These are phyloP conservation scores for Stipa capillata DNA, from an alignment of 176 grass and related monocot species.

Conservation along the genomic window DNA sequence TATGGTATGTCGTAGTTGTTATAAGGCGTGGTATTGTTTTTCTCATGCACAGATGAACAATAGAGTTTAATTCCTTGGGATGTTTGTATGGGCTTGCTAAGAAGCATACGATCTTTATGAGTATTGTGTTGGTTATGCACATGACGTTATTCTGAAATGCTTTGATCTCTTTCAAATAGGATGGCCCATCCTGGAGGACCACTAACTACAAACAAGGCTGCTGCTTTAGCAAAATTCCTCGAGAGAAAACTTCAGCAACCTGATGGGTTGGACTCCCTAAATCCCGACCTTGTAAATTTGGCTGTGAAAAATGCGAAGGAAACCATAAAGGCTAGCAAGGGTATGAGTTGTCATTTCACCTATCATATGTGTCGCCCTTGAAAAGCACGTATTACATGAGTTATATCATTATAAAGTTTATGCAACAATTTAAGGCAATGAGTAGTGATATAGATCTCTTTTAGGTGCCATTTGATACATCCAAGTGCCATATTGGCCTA, in stretches of 20 bases:
- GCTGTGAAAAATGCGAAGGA: slow-evolving; percentile 85
- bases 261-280: slow-evolving; percentile 70
- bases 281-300: slow-evolving; percentile 76
- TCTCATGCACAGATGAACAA: not conserved
- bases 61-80: not conserved
- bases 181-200: slow-evolving; percentile 87
- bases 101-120: not conserved
- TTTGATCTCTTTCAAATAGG: slow-evolving; percentile 37
- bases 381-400: not conserved
- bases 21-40: not conserved
- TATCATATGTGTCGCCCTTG: not conserved
- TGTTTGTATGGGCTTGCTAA: not conserved
- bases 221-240: slow-evolving; percentile 92
- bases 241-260: slow-evolving; percentile 95
- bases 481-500: not conserved
- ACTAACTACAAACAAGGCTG: slow-evolving; percentile 94
- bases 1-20: not conserved
- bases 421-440: not conserved
- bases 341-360: slow-evolving; percentile 17
- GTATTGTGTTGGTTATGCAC: not conserved
- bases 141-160: not conserved
- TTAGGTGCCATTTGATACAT: slow-evolving; percentile 2
- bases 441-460: not conserved
- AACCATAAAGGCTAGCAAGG: slow-evolving; percentile 57
- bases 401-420: not conserved